These are phyloP conservation scores for Dendryphion nanum DNA, from an alignment of 2,329 filamentous ascomycete species.

Conservation along the genomic window DNA sequence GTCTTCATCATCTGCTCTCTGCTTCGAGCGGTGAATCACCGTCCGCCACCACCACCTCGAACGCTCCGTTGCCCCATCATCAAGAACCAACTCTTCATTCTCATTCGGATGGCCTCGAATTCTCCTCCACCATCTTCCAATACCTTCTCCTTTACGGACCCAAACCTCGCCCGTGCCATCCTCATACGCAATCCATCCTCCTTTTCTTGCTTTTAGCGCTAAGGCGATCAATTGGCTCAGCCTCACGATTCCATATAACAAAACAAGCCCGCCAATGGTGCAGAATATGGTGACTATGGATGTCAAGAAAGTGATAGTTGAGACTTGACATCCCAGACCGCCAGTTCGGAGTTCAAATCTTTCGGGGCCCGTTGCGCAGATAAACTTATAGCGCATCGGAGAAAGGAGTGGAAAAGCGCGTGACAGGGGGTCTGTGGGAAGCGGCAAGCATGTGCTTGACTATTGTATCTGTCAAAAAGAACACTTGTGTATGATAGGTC, in stretches of 20 bases:
- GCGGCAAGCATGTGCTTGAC: constrained; percentile 44
- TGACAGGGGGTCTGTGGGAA: constrained; percentile 36
- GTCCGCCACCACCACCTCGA: constrained; percentile 21
- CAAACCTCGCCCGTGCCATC: constrained; percentile 29
- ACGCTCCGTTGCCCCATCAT: constrained; percentile 23
- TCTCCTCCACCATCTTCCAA: constrained; percentile 28
- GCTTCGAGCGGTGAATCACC: too few species aligned
- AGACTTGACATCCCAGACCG: constrained; percentile 46
- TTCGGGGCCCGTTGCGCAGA: constrained; percentile 40
- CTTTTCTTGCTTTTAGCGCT: constrained; percentile 16
- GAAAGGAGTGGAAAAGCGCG: constrained; percentile 40
- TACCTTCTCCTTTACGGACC: constrained; percentile 28
- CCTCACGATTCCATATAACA: constrained; percentile 31
- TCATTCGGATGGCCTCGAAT: constrained; percentile 19
- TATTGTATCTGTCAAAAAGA: constrained; percentile 12
- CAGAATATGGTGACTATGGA: constrained; percentile 44
- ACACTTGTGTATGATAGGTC: too few species aligned
- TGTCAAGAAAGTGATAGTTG: constrained; percentile 46
- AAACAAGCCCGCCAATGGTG: constrained; percentile 39
- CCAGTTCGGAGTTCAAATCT: constrained; percentile 47
- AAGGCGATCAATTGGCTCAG: constrained; percentile 12
- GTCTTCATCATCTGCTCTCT: too few species aligned
- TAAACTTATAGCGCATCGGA: constrained; percentile 35
- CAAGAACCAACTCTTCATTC: constrained; percentile 24
- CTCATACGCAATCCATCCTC: constrained; percentile 28